Evolutionary conservation across 1,284 basidiomycete species (phyloP), one percentile per base, ranked within the genome.

Genomic region (Neotropicomus parvogracilis): DNA sequence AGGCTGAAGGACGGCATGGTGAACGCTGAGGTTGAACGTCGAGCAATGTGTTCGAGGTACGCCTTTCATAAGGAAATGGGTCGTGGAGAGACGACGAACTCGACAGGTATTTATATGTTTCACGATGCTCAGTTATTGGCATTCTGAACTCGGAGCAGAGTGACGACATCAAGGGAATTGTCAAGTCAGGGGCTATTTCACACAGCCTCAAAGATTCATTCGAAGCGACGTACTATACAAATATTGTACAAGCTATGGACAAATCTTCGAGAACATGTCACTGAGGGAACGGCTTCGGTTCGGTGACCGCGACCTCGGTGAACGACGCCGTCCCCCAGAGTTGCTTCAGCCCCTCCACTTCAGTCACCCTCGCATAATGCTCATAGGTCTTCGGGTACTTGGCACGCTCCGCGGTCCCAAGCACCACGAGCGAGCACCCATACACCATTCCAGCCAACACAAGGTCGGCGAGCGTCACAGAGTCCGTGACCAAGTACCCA

Each of bases 401-500:
- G 3, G 44, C 52, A 41, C 75, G 67, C 44, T 63, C 55, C 16
- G 65, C 56, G 29, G 67, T 65, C 57, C 74, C 77, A 48, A 76
- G 59, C 5, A 9, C 28, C 2, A 11, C 5, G 14, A 12, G 3
- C 14, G 42, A 46, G 11, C 11, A 11, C 3, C 34, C 49, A 54
- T 54, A 50, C 44, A 75, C 59, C 52, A 67, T 56, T 24, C 73
- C 63, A 20, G 68, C 77, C 52, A 79, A 32, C 43, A 71, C 64
- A 59, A 83, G 62, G 61, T 85, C 81, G 54, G 79, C 81, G 40
- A 81, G 69, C 45, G 80, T 78, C 65, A 83, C 69, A 54, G 78
- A 73, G 65, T 82, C 75, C 52, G 73, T 72, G 43, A 80, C 78
- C 50, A 83, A 66, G 26, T 53, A 50, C 6, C 46, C 48, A 71